A percentile compares a stretch with the other conserved stretches of the same genome.
Evolutionary conservation across 129 eudicot species (phyloP).

Genomic region (Tanacetum coccineum): DNA sequence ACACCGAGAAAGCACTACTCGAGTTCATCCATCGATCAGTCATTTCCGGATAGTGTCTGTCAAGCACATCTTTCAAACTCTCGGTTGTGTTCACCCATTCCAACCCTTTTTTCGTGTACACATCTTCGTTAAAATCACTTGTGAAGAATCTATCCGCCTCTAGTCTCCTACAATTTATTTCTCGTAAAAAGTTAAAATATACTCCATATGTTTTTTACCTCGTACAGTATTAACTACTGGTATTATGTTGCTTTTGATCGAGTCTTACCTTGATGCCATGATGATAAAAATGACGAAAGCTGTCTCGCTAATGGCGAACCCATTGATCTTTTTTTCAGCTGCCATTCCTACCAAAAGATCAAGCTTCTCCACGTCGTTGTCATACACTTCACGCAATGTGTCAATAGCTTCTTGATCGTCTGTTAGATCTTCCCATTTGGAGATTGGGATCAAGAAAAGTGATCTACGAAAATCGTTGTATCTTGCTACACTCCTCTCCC

Average conservation of each 20-base stretch:
- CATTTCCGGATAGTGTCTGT: conserved; percentile 48
- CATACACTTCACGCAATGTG: conserved; percentile 45
- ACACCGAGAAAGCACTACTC: conserved; percentile 48
- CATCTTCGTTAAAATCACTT: conserved; percentile 41
- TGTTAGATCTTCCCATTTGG: conserved; percentile 56
- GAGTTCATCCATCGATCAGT: conserved; percentile 50
- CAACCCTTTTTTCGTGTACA: conserved; percentile 49
- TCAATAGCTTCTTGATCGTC: conserved; percentile 35
- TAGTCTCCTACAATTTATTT: conserved; percentile 33
- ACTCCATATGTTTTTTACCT: not conserved
- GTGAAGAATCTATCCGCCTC: conserved; percentile 58
- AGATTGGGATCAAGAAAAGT: conserved; percentile 43
- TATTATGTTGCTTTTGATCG: not conserved
- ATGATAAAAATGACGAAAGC: conserved; percentile 43
- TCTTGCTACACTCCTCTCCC: conserved; percentile 52
- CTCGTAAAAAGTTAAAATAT: not conserved
- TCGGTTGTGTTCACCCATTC: conserved; percentile 60
- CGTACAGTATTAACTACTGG: not conserved
- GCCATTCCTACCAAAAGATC: conserved; percentile 49
- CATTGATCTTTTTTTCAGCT: conserved; percentile 57
- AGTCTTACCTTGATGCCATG: conserved; percentile 52
- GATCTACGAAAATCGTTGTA: conserved; percentile 50
- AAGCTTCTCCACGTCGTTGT: conserved; percentile 45
- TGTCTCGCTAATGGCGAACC: conserved; percentile 58
- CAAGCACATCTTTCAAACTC: conserved; percentile 50